phyloP scores from a whole-genome alignment of 2,329 filamentous ascomycete genomes.

The Alternaria metachromatica region DNA sequence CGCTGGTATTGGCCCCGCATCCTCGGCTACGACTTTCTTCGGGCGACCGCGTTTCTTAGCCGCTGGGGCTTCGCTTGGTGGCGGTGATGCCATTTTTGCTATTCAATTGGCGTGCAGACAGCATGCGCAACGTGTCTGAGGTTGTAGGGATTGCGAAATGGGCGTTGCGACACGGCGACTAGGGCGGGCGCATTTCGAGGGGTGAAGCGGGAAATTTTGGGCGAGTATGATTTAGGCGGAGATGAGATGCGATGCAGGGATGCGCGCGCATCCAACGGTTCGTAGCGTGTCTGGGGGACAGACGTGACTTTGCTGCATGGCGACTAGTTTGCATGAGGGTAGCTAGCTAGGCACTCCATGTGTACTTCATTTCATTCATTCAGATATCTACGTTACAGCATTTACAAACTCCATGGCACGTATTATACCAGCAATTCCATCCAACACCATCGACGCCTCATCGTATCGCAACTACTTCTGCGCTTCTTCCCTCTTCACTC shows the following conservation, averaged over 20 bases:
- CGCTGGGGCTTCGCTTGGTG: slow-evolving; percentile 18
- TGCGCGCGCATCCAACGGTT: slow-evolving; percentile 7
- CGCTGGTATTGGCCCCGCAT: slow-evolving; percentile 11
- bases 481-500: slow-evolving; percentile 71
- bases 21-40: slow-evolving; percentile 39
- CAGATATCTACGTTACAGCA: neutral
- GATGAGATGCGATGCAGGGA: slow-evolving; percentile 17
- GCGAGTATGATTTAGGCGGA: slow-evolving; percentile 15
- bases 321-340: neutral
- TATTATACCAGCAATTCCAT: neutral
- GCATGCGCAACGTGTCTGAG: neutral
- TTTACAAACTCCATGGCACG: neutral
- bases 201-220: slow-evolving; percentile 23
- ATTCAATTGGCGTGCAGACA: slow-evolving; percentile 5
- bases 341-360: neutral
- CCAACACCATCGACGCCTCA: neutral
- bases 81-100: slow-evolving; percentile 19
- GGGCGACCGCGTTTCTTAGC: slow-evolving; percentile 43
- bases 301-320: neutral
- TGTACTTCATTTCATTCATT: neutral
- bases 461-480: slow-evolving; percentile 1
- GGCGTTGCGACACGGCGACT: slow-evolving; percentile 15
- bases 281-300: neutral
- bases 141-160: neutral
- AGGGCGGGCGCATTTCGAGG: slow-evolving; percentile 25